phyloP scores from a whole-genome alignment of 208 protist genomes.

The Endotrypanum monterogeii region DNA sequence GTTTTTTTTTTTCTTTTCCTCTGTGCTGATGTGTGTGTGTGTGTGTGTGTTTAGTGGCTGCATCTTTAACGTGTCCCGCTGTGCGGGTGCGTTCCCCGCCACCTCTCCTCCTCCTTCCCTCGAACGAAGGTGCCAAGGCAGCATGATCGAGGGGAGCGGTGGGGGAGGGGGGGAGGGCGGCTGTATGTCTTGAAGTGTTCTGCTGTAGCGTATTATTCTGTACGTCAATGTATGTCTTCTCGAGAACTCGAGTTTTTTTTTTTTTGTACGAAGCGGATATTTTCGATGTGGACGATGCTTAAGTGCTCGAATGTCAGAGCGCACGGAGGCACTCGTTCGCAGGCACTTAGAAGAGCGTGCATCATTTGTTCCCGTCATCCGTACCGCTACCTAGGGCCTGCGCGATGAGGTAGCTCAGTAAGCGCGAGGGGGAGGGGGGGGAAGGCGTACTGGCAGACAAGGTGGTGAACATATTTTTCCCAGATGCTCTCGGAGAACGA shows the following conservation, averaged over 20 bases:
- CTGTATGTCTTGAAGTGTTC: neutral
- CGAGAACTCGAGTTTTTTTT: too few relatives aligned
- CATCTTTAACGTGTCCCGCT: neutral
- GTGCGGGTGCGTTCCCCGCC: neutral
- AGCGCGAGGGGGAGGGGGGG: neutral
- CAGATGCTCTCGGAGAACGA: too few relatives aligned
- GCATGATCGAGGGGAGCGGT: neutral
- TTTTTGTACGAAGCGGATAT: neutral
- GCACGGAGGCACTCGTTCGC: neutral
- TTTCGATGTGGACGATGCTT: neutral
- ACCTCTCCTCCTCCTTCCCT: neutral
- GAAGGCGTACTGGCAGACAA: too few relatives aligned
- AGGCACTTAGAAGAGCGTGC: neutral
- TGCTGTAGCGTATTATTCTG: neutral
- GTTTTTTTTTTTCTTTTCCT: neutral
- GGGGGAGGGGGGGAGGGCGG: neutral
- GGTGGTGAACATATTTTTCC: too few relatives aligned
- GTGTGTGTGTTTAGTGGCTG: neutral
- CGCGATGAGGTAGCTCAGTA: neutral
- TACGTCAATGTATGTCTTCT: neutral
- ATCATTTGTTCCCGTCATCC: neutral
- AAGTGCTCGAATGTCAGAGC: too few relatives aligned
- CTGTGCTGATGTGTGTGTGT: conserved; percentile 1
- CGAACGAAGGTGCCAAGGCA: neutral
- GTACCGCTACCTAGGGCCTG: neutral